A percentile compares a stretch with the other conserved stretches of the same genome.
Evolutionary conservation across 2,329 filamentous ascomycete species (phyloP).

Genomic region (Paecilomyces formosus): DNA sequence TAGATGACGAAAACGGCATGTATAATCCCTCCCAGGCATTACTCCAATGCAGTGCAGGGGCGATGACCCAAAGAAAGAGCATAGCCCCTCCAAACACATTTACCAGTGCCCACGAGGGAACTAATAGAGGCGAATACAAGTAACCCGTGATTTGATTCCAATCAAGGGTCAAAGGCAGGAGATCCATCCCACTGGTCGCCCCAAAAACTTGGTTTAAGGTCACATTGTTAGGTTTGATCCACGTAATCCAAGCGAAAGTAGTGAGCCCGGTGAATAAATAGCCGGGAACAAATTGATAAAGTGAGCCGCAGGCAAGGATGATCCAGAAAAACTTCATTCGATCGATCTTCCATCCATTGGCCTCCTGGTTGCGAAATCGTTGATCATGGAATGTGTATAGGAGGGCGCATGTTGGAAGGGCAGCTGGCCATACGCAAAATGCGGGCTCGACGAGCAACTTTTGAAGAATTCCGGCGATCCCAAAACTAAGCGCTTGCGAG

Average conservation of each 20-base stretch:
- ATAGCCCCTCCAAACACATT: constrained; percentile 62
- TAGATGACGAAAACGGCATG: constrained; percentile 44
- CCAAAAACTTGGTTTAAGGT: constrained; percentile 23
- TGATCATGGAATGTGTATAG: constrained; percentile 16
- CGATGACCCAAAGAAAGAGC: constrained; percentile 52
- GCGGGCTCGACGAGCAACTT: constrained; percentile 47
- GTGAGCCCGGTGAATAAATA: constrained; percentile 23
- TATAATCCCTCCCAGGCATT: constrained; percentile 57
- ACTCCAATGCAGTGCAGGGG: constrained; percentile 55
- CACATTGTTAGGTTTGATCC: constrained; percentile 19
- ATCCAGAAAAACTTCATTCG: constrained; percentile 23
- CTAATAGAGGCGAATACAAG: constrained; percentile 55
- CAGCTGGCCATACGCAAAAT: constrained; percentile 55
- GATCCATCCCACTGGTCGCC: constrained; percentile 19
- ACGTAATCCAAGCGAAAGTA: constrained; percentile 21
- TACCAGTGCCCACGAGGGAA: constrained; percentile 62
- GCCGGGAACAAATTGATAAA: constrained; percentile 20
- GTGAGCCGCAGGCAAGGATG: constrained; percentile 19
- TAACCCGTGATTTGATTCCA: constrained; percentile 42
- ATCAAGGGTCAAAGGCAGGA: constrained; percentile 32
- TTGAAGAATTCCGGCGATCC: constrained; percentile 58
- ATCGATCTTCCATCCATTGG: constrained; percentile 32
- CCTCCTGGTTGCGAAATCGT: constrained; percentile 32
- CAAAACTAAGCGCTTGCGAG: constrained; percentile 59
- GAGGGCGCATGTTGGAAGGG: constrained; percentile 31